Percentiles rank a stretch among this genome's conserved stretches.
These are phyloP conservation scores for Zizania palustris DNA, from an alignment of 202 grass and related monocot species.

Conservation along the genomic window DNA sequence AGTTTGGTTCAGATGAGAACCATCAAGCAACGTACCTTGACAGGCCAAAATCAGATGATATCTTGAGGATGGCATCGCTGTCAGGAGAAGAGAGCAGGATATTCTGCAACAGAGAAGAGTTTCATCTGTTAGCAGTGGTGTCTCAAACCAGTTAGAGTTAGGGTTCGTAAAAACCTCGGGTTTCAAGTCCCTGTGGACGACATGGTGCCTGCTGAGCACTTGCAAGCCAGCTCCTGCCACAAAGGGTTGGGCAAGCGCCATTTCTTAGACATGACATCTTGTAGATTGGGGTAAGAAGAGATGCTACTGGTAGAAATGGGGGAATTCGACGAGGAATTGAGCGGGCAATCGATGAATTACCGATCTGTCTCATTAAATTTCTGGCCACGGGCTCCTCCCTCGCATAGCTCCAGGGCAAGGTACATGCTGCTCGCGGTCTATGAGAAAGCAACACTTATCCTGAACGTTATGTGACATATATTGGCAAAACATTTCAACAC, in stretches of 20 bases:
- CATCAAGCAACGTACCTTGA: constrained; percentile 40
- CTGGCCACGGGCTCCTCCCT: constrained; percentile 48
- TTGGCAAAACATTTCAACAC: neutral
- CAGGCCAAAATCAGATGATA: constrained; percentile 69
- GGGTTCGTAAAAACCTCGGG: constrained; percentile 41
- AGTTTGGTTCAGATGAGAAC: neutral
- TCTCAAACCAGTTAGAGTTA: neutral
- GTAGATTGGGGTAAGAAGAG: neutral
- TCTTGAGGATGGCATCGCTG: constrained; percentile 46
- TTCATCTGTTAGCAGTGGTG: neutral
- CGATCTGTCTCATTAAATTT: constrained; percentile 58
- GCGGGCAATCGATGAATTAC: constrained; percentile 14
- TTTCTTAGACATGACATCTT: constrained; percentile 23
- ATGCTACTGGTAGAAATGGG: neutral
- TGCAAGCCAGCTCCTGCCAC: constrained; percentile 65
- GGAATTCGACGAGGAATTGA: neutral
- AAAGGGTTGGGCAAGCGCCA: constrained; percentile 18
- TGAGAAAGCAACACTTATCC: too few species aligned
- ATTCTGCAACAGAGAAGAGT: constrained; percentile 37
- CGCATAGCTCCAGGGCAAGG: constrained; percentile 62
- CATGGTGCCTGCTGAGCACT: constrained; percentile 53
- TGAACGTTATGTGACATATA: constrained; percentile 9
- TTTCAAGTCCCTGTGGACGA: constrained; percentile 72
- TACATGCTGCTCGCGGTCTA: constrained; percentile 48
- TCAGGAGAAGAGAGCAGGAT: constrained; percentile 50